These are phyloP conservation scores for Wickerhamiella nectarea DNA, from an alignment of 805 yeast species.

Conservation along the genomic window DNA sequence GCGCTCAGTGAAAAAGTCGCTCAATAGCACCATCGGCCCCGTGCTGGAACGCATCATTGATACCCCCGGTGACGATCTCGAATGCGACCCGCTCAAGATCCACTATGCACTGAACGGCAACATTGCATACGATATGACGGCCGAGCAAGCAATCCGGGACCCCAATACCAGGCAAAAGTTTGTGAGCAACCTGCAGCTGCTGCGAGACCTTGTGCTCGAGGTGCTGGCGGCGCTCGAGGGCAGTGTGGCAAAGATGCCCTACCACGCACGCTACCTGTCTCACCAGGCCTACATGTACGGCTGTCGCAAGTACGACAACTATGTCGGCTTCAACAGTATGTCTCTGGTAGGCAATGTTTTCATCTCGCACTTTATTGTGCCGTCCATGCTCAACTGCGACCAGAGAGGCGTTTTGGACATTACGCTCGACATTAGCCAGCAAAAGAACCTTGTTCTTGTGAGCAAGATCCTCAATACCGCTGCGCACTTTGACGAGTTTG, in stretches of 20 bases:
- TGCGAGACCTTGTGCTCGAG: constrained; percentile 59
- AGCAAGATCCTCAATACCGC: constrained; percentile 50
- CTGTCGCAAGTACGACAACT: constrained; percentile 8
- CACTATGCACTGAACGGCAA: constrained; percentile 23
- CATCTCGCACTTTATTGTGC: constrained; percentile 24
- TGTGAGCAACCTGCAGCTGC: constrained; percentile 54
- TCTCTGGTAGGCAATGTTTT: constrained; percentile 52
- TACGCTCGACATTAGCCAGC: constrained; percentile 27
- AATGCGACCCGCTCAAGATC: constrained; percentile 56
- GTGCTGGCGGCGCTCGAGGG: constrained; percentile 41
- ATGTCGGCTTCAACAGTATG: constrained; percentile 27
- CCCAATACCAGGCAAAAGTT: constrained; percentile 57
- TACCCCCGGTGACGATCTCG: constrained; percentile 41
- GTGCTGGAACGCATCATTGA: constrained; percentile 23
- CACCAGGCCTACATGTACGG: constrained; percentile 14
- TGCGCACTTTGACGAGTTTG: constrained; percentile 55
- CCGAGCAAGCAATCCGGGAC: constrained; percentile 66
- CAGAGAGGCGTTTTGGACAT: constrained; percentile 36
- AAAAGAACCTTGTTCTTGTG: constrained; percentile 43
- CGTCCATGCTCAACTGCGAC: constrained; percentile 30
- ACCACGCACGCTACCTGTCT: constrained; percentile 44
- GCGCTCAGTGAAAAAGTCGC: constrained; percentile 25
- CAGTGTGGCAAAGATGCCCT: constrained; percentile 35
- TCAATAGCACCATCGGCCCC: constrained; percentile 28
- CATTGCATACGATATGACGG: constrained; percentile 30